phyloP scores from a whole-genome alignment of 352 stramenopile species.

The Phytophthora capsici region DNA sequence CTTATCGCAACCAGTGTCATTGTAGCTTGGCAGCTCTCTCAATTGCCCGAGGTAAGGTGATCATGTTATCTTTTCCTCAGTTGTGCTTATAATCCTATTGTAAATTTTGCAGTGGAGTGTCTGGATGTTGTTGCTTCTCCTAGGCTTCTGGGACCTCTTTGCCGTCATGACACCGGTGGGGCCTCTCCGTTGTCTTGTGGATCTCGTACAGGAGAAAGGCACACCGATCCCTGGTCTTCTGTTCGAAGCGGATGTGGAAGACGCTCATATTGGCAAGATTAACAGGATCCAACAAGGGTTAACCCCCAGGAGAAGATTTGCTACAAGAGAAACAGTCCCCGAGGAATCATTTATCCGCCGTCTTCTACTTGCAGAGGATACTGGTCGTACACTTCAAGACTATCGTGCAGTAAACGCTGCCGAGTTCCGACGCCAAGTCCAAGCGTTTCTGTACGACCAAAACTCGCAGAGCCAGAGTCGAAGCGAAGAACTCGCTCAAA shows the following conservation, averaged over 20 bases:
- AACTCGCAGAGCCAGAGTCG: slow-evolving; percentile 38
- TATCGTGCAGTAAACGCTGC: slow-evolving; percentile 6
- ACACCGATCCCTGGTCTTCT: slow-evolving; percentile 92
- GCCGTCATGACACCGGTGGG: slow-evolving; percentile 96
- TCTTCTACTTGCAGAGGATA: slow-evolving; percentile 11
- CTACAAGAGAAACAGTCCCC: slow-evolving; percentile 20
- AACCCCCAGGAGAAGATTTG: slow-evolving; percentile 12
- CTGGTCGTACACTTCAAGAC: background rate
- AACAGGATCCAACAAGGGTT: slow-evolving; percentile 2
- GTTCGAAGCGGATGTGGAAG: slow-evolving; percentile 91
- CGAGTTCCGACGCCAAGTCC: slow-evolving; percentile 44
- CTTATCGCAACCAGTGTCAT: slow-evolving; percentile 94
- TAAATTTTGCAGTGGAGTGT: slow-evolving; percentile 69
- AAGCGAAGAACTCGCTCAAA: slow-evolving; percentile 36
- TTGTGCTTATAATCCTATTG: background rate
- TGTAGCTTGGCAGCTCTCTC: slow-evolving; percentile 96
- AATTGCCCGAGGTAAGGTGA: slow-evolving; percentile 93
- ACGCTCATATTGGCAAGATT: slow-evolving; percentile 39
- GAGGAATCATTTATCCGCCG: slow-evolving; percentile 34
- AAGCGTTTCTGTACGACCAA: slow-evolving; percentile 53
- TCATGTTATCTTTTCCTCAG: background rate
- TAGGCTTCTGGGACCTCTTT: slow-evolving; percentile 97
- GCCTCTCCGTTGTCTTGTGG: slow-evolving; percentile 93
- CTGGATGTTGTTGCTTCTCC: slow-evolving; percentile 91
- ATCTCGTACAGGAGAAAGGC: slow-evolving; percentile 92